Percentiles rank a stretch among this genome's conserved stretches.
Conservation (phyloP, 805 yeast species). For the Myxozyma kluyveri region DNA sequence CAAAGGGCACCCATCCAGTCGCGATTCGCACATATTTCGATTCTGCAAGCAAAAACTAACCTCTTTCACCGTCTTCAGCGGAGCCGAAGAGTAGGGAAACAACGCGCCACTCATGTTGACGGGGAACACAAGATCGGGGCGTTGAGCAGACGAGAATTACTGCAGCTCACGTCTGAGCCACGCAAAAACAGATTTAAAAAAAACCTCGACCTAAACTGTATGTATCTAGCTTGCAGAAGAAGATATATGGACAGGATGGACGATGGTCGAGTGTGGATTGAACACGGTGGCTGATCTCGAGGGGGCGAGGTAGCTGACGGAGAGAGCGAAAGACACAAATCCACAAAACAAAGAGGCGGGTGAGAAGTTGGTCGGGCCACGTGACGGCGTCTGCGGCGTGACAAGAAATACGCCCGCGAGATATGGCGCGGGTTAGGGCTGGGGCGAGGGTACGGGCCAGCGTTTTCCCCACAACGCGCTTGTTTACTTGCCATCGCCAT, state of each 20-base stretch:
- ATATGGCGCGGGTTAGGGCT: too few relatives aligned
- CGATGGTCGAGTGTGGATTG: background rate
- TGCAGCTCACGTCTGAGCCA: background rate
- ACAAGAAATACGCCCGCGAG: conserved; percentile 3
- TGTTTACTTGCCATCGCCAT: too few relatives aligned
- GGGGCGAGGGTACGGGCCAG: too few relatives aligned
- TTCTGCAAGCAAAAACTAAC: conserved; percentile 45
- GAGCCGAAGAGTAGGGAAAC: conserved; percentile 97
- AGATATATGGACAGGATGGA: background rate
- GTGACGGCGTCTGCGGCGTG: conserved; percentile 5
- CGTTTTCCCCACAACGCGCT: too few relatives aligned
- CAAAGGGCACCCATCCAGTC: background rate
- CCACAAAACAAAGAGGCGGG: conserved; percentile 1
- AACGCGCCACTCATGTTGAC: conserved; percentile 27
- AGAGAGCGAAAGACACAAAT: conserved; percentile 2
- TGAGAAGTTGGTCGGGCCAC: background rate
- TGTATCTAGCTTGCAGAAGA: background rate
- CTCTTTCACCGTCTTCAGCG: conserved; percentile 94
- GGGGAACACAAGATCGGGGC: background rate
- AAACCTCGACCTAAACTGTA: background rate
- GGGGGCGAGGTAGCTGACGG: conserved; percentile 1
- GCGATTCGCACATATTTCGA: background rate
- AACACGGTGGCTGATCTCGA: conserved; percentile 2
- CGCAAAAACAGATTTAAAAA: background rate
- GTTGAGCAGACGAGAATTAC: background rate